Evolutionary conservation across 2,329 filamentous ascomycete species (phyloP).

Genomic region (Elsinoe arachidis): DNA sequence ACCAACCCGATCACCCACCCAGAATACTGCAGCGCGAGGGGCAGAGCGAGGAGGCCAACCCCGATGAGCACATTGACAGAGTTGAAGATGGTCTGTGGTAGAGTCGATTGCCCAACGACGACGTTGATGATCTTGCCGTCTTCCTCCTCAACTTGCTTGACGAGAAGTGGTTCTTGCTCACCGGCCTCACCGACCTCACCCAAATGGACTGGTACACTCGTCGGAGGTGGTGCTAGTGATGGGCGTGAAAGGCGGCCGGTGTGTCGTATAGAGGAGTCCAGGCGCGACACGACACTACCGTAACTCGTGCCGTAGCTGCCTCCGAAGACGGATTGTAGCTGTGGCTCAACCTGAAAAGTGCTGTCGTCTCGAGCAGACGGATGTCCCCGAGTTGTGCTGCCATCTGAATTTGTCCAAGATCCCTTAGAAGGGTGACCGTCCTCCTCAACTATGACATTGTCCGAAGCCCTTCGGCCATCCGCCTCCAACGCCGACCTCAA

Average conservation of each 20-base stretch:
- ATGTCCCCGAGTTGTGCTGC: slow-evolving; percentile 13
- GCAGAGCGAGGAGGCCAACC: slow-evolving; percentile 79
- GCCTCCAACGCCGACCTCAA: slow-evolving; percentile 33
- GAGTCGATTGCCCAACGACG: slow-evolving; percentile 85
- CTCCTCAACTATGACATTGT: slow-evolving; percentile 30
- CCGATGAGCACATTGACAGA: slow-evolving; percentile 90
- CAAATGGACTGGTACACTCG: background rate
- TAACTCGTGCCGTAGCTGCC: slow-evolving; percentile 62
- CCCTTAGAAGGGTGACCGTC: slow-evolving; percentile 33
- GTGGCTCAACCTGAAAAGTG: slow-evolving; percentile 42
- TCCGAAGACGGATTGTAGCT: slow-evolving; percentile 58
- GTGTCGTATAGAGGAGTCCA: slow-evolving; percentile 48
- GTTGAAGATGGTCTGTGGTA: slow-evolving; percentile 94
- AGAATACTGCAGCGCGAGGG: slow-evolving; percentile 76
- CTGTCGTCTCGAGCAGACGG: slow-evolving; percentile 32
- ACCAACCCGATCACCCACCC: slow-evolving; percentile 78
- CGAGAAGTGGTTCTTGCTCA: slow-evolving; percentile 62
- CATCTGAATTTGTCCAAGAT: slow-evolving; percentile 21
- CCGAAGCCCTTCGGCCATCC: slow-evolving; percentile 30
- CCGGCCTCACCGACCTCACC: slow-evolving; percentile 28
- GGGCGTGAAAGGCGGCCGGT: slow-evolving; percentile 43
- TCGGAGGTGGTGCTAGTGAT: slow-evolving; percentile 30
- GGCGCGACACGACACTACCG: slow-evolving; percentile 48
- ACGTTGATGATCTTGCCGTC: slow-evolving; percentile 77
- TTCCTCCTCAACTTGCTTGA: slow-evolving; percentile 76